A percentile compares a stretch with the other conserved stretches of the same genome.
phyloP scores from a whole-genome alignment of 2,329 filamentous ascomycete species.

The Plenodomus tracheiphilus region DNA sequence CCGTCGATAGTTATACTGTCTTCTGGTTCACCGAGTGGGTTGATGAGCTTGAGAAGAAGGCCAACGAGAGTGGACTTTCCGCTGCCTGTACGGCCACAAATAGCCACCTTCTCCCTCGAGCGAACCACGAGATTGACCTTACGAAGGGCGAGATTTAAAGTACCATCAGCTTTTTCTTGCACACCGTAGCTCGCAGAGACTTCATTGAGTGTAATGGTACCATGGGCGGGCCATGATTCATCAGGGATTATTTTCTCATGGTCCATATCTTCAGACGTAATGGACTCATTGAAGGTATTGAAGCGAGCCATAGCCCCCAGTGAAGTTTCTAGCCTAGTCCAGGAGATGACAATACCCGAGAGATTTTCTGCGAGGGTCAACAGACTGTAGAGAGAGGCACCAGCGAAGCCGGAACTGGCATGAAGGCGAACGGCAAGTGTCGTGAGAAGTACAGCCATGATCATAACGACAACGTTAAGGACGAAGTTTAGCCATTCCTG shows the following conservation, averaged over 20 bases:
- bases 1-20: constrained; percentile 10
- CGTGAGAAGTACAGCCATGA: constrained; percentile 34
- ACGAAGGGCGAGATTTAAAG: constrained; percentile 7
- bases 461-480: constrained; percentile 40
- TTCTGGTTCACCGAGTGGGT: constrained; percentile 4
- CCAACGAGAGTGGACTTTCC: constrained; percentile 12
- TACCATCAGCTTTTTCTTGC: constrained; percentile 6
- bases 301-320: constrained; percentile 22
- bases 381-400: constrained; percentile 20
- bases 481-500: constrained; percentile 47
- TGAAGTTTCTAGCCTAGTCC: constrained; percentile 21
- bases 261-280: constrained; percentile 14
- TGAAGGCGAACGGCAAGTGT: constrained; percentile 25
- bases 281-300: constrained; percentile 14
- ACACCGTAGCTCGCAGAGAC: constrained; percentile 39
- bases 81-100: constrained; percentile 58
- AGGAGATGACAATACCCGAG: constrained; percentile 13
- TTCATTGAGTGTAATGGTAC: constrained; percentile 42
- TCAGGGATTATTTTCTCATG: constrained; percentile 16
- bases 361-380: constrained; percentile 12
- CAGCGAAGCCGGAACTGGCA: constrained; percentile 22
- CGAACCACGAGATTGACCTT: constrained; percentile 47
- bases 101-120: constrained; percentile 50
- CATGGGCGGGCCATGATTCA: constrained; percentile 27
- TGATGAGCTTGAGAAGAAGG: constrained; percentile 13